These are phyloP conservation scores for Pyrus bretschneideri DNA, from an alignment of 306 rosid genomes.

Conservation along the genomic window DNA sequence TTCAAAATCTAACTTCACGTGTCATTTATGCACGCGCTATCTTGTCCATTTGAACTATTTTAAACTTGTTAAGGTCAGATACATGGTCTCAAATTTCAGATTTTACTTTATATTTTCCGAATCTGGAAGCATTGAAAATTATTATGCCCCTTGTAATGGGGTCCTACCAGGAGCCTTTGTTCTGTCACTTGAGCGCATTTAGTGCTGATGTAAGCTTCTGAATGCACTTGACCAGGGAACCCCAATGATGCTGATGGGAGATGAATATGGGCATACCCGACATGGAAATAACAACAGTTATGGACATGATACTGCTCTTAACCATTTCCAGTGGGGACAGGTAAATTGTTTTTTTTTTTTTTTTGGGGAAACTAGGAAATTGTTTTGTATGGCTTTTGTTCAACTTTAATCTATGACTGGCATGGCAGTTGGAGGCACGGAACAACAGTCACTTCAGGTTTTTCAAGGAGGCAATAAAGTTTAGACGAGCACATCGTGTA, in stretches of 20 bases:
- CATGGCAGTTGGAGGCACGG: slow-evolving; percentile 54
- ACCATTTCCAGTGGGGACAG: slow-evolving; percentile 80
- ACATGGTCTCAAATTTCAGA: neutral
- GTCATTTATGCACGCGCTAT: neutral
- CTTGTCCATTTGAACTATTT: neutral
- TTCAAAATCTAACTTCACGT: slow-evolving; percentile 8
- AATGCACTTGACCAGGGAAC: slow-evolving; percentile 59
- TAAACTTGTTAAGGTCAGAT: neutral
- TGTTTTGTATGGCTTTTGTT: neutral
- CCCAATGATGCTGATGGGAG: slow-evolving; percentile 99
- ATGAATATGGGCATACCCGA: slow-evolving; percentile 91
- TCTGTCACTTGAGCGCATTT: slow-evolving; percentile 9
- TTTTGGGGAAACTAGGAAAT: slow-evolving; percentile 24
- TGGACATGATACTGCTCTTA: slow-evolving; percentile 77
- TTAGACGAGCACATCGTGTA: slow-evolving; percentile 47
- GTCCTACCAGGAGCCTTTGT: neutral
- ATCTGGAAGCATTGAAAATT: neutral
- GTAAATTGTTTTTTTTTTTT: slow-evolving; percentile 9
- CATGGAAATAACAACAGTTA: slow-evolving; percentile 90
- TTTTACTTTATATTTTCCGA: neutral
- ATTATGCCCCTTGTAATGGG: neutral
- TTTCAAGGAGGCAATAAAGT: slow-evolving; percentile 65
- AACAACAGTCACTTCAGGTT: slow-evolving; percentile 71
- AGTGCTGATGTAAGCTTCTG: slow-evolving; percentile 16
- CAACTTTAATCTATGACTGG: slow-evolving; percentile 14